These are phyloP conservation scores for Elaeis oleifera DNA, from an alignment of 202 grass and related monocot species.

Conservation along the genomic window DNA sequence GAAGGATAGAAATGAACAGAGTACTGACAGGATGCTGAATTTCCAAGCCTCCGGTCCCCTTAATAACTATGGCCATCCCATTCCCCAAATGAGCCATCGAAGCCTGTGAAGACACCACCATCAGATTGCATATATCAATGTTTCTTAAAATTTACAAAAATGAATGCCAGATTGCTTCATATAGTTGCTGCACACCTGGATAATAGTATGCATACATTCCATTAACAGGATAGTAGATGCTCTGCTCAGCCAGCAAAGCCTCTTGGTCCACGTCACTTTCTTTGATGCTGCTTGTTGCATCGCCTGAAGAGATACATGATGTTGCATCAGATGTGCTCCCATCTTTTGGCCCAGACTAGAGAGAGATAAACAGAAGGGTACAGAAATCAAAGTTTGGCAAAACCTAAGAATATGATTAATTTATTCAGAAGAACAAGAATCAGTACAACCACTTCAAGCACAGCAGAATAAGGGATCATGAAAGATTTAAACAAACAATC, in stretches of 20 bases:
- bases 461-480: not conserved
- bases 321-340: slow-evolving; percentile 9
- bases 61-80: not conserved
- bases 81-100: slow-evolving; percentile 7
- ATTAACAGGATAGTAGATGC: slow-evolving; percentile 4
- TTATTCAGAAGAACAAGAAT: not conserved
- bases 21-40: slow-evolving; percentile 4
- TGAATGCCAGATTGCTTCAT: not conserved
- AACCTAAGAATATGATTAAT: not conserved
- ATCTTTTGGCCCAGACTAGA: slow-evolving; percentile 5
- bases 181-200: not conserved
- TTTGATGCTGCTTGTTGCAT: slow-evolving; percentile 4
- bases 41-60: not conserved
- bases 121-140: not conserved
- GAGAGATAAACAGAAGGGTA: not conserved
- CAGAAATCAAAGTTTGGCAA: not conserved
- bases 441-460: not conserved
- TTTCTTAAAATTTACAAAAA: not conserved
- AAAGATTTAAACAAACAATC: not conserved
- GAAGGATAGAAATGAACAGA: not conserved
- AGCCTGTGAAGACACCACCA: not conserved
- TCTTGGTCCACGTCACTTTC: slow-evolving; percentile 7
- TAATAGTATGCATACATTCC: slow-evolving; percentile 2
- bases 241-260: not conserved
- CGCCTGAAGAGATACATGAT: slow-evolving; percentile 6